These are phyloP conservation scores for Colletotrichum somersetense DNA, from an alignment of 2,329 filamentous ascomycete species.

Conservation along the genomic window DNA sequence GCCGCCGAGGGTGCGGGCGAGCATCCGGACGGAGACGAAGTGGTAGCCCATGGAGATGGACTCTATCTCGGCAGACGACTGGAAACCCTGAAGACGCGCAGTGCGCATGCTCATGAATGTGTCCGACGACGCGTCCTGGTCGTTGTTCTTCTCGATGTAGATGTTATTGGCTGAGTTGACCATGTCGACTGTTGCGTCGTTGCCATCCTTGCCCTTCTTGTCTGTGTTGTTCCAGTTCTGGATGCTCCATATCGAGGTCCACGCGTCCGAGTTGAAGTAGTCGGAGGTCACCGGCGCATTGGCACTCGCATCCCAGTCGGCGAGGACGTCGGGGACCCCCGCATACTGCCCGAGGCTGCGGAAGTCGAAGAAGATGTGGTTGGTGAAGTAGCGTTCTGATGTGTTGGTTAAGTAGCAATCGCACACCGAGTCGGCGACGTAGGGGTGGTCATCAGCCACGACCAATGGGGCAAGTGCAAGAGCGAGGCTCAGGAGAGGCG, in stretches of 20 bases:
- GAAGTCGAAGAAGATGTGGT: constrained; percentile 65
- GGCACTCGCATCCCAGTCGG: constrained; percentile 47
- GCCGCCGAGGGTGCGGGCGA: constrained; percentile 62
- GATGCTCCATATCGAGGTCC: constrained; percentile 54
- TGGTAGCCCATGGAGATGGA: constrained; percentile 53
- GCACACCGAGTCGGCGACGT: constrained; percentile 54
- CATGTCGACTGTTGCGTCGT: constrained; percentile 52
- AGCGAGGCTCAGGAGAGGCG: constrained; percentile 44
- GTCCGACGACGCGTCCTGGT: constrained; percentile 50
- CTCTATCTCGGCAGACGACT: constrained; percentile 63
- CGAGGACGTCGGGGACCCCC: constrained; percentile 50
- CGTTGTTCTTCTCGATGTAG: constrained; percentile 59
- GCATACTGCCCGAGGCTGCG: constrained; percentile 57
- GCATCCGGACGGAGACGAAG: constrained; percentile 62
- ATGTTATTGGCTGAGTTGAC: constrained; percentile 59
- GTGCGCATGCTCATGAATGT: constrained; percentile 65
- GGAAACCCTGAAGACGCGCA: constrained; percentile 56
- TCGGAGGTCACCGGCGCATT: constrained; percentile 52
- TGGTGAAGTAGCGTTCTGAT: constrained; percentile 57
- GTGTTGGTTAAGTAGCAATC: constrained; percentile 64
- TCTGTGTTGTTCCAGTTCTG: constrained; percentile 57
- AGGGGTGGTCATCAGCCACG: constrained; percentile 39
- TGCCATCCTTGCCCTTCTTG: constrained; percentile 40
- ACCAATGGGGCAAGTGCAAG: constrained; percentile 23
- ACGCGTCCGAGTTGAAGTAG: constrained; percentile 55